Percentiles rank a stretch among this genome's conserved stretches.
These are phyloP conservation scores for Trichoderma koningii DNA, from an alignment of 2,329 filamentous ascomycete species.

Conservation along the genomic window DNA sequence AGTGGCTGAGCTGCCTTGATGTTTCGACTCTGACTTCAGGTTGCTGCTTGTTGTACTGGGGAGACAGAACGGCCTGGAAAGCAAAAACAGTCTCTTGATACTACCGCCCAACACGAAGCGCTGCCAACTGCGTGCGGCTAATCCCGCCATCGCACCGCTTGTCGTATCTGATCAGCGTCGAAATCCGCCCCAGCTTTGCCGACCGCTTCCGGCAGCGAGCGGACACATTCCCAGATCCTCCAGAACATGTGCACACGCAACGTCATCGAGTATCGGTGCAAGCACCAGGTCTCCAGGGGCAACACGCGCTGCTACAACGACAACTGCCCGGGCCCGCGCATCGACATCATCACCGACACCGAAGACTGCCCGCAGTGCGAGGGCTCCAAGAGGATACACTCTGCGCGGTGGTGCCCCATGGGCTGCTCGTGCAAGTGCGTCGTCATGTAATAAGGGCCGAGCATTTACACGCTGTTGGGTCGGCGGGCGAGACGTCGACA, in stretches of 20 bases:
- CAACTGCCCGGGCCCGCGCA: conserved; percentile 37
- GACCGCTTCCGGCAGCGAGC: conserved; percentile 8
- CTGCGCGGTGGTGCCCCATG: conserved; percentile 43
- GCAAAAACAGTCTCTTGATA: background rate
- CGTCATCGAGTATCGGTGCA: conserved; percentile 42
- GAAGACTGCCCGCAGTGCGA: conserved; percentile 44
- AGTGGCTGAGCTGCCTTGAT: background rate
- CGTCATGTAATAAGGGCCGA: conserved; percentile 31
- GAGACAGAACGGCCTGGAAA: background rate
- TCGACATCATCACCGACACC: conserved; percentile 37
- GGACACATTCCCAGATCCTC: background rate
- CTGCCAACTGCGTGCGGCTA: background rate
- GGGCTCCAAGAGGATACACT: conserved; percentile 35
- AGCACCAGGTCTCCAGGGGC: conserved; percentile 41
- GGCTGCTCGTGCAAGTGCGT: conserved; percentile 36
- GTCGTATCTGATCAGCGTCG: background rate
- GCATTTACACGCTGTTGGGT: background rate
- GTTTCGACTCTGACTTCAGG: background rate
- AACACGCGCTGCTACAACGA: conserved; percentile 42
- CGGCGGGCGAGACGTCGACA: background rate
- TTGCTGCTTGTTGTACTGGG: background rate
- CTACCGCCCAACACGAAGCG: no score
- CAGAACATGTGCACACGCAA: conserved; percentile 40
- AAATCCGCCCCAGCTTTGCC: conserved; percentile 7
- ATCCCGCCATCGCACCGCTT: background rate